Percentiles rank a stretch among this genome's conserved stretches.
phyloP scores from a whole-genome alignment of 257 asterid genomes.

The Fraxinus americana region DNA sequence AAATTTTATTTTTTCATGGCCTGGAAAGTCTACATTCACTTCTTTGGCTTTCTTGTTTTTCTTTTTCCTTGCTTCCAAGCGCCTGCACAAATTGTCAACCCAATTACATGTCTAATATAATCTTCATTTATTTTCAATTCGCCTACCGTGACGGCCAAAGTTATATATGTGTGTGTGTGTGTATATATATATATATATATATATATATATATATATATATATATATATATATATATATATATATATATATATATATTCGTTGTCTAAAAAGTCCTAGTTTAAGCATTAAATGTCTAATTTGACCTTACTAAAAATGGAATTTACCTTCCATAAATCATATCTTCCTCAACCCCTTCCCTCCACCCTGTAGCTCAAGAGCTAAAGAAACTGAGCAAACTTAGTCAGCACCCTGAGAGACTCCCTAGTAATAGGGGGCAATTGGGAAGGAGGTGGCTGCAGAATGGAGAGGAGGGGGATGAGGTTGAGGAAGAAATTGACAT shows the following conservation, averaged over 20 bases:
- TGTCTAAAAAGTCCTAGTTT: not conserved
- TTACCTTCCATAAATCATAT: not conserved
- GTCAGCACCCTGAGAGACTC: not conserved
- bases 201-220: too few relatives aligned
- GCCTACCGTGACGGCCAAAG: not conserved
- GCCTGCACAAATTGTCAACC: conserved; percentile 49
- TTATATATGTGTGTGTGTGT: too few relatives aligned
- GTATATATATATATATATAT: too few relatives aligned
- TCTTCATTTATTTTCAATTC: not conserved
- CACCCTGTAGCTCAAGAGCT: not conserved
- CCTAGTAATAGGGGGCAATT: not conserved
- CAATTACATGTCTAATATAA: not conserved
- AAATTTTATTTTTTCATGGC: conserved; percentile 66
- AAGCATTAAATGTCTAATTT: not conserved
- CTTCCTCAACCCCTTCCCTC: not conserved
- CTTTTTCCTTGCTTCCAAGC: conserved; percentile 66
- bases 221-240: too few relatives aligned
- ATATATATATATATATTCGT: too few relatives aligned
- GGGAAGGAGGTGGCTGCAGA: not conserved
- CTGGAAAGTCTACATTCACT: conserved; percentile 52
- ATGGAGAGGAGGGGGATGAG: not conserved
- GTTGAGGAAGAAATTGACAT: not conserved
- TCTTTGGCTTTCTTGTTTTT: conserved; percentile 52
- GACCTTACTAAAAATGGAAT: not conserved
- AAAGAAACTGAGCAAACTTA: not conserved